Evolutionary conservation across 2,329 filamentous ascomycete species (phyloP), one percentile per base, ranked within the genome.

Genomic region (Claviceps monticola): DNA sequence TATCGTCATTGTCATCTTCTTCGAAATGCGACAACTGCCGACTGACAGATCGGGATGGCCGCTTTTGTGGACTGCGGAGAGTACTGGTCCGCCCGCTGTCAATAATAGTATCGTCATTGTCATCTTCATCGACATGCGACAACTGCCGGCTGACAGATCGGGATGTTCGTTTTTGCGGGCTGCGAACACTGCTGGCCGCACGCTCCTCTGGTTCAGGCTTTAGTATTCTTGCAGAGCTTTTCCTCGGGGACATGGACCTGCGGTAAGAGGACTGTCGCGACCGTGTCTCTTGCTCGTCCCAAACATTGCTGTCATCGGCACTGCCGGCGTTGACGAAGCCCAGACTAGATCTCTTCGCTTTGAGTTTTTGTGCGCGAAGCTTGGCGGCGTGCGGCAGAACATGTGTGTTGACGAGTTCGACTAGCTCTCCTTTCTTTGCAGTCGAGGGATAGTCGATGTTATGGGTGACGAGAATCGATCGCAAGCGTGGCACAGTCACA

Each of bases 401-500:
- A 56, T 93, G 74, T 36, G 85, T 75, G 62, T 84, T 82, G 68
- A 98, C 89, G 46, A 97, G 80, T 7, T 86, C 82, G 54, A 98
- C 76, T 21, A 98, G 80, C 63, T 95, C 84, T 0, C 81, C 73
- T 72, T 98, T 98, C 72, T 97, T 98, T 13, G 93, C 89, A 4
- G 83, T 90, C 0, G 88, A 83, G 5, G 90, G 84, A 64, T 95
- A 97, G 39, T 81, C 71, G 61, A 97, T 74, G 64, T 89, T 86
- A 71, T 98, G 88, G 57, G 82, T 85, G 61, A 97, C 86, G 53
- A 98, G 80, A 58, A 97, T 94, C 48, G 86, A 91, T 61, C 93
- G 87, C 60, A 98, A 74, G 46, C 86, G 85, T 29, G 93, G 89
- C 48, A 97, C 82, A 1, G 89, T 97, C 56, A 97, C 79, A 57